Evolutionary conservation across 2,329 filamentous ascomycete species (phyloP), one percentile per base, ranked within the genome.

Genomic region (Alternaria gaisen): DNA sequence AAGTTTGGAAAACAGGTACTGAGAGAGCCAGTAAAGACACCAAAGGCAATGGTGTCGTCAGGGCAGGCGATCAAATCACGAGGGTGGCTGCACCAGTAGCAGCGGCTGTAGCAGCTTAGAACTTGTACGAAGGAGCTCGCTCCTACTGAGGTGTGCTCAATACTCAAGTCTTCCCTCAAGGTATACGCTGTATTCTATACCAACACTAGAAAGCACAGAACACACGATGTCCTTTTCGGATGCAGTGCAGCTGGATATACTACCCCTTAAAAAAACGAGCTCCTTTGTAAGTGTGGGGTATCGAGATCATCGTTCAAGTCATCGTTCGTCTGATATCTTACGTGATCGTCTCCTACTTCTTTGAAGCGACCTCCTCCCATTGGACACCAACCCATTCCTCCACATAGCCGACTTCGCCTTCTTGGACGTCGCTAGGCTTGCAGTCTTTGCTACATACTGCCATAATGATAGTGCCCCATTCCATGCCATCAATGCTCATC

Each of bases 321-420:
- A 48, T 9, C 5, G 11, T 6, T 11, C 24, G 30, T 50, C 9
- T 50, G 46, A n/a, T 18, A 8, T 38, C 32, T 32, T 26, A 26
- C 18, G 20, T 12, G 14, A 8, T 50, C 8, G 20, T 1, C n/a
- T 34, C 16, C 44, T 64, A 68, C 52, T 66, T 72, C 59, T 68
- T 71, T 20, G 68, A 65, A 12, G 74, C 75, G 42, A 82, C 72
- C 79, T 97, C 94, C 80, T 99, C 95, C 95, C 94, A 99, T 80
- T 99, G 95, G 66, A 98, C 95, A 7, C 94, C 95, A n/a, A 87
- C 89, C 94, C 95, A 99, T 80, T 99, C 95, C 82, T 98, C 95
- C 18, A 93, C 73, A 80, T 96, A 98, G 1, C 90, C 92, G 0
- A 89, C 86, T 72, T 88, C 85, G 0, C 88, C 91, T 36, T 85